Base-by-base conservation (phyloP, 805 yeast genomes). In the Blastobotrys muscicola region DNA sequence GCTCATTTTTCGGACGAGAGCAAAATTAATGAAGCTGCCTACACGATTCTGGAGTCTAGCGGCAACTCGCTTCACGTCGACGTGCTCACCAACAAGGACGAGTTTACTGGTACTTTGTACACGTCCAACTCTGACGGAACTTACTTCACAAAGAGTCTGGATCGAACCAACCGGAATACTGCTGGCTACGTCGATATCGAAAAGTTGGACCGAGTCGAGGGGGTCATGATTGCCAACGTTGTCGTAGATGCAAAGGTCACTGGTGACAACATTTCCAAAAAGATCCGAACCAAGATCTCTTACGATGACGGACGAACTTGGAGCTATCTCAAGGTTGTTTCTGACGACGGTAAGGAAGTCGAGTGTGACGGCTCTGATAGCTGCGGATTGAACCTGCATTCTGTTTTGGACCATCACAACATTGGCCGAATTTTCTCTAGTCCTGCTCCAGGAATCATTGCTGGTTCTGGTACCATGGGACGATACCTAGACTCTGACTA, bases 201-300 rank as follows among this genome's bases (percentile, higher is more conserved):
- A 32, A 71, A 70, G 48, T 66, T 78, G 13, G 67, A 70, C 46
- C 68, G 66, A 13, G 66, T 78, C 23, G 84, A 80, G 46, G 89
- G 87, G 8, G 70, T 75, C 11, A 72, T 82, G 73, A 54, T 82
- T 38, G 71, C 76, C 8, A 74, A 73, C 52, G 44, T 55, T 30
- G 61, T 45, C 29, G 38, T 43, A 34, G 45, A 58, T 49, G 52
- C 56, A 40, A 46, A 44, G n/a, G 52, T 51, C 3, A 39, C 20
- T 10, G 26, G 38, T 9, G 38, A 41, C n/a, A 20, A 30, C 4
- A 47, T 40, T 3, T 13, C 31, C 3, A 64, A 64, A 6, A 32
- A 47, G 5, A 38, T 53, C 1, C 53, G 60, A 32, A 58, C 68
- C 4, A 59, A 53, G 43, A 65, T 68, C 39, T 60, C 70, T 6